A percentile compares a stretch with the other conserved stretches of the same genome.
phyloP scores from a whole-genome alignment of 2,329 filamentous ascomycete genomes.

The Xylaria sp. region DNA sequence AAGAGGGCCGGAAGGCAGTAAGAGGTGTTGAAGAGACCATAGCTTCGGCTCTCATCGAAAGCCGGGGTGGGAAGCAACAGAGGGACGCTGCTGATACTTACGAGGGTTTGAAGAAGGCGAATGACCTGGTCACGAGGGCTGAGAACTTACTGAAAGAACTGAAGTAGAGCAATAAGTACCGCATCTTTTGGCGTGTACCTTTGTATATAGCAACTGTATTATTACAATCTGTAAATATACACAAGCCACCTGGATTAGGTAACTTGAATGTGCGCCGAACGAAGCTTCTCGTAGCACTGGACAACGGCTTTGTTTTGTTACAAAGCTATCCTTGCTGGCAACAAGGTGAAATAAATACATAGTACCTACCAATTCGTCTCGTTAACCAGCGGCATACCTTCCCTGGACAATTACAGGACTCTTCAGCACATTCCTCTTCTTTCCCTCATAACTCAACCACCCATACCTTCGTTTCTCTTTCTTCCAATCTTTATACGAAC shows the following conservation, averaged over 20 bases:
- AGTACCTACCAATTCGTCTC: background rate
- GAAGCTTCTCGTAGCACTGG: background rate
- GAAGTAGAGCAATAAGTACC: slow-evolving; percentile 44
- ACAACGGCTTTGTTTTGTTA: background rate
- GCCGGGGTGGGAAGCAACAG: slow-evolving; percentile 34
- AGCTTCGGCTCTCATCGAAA: slow-evolving; percentile 50
- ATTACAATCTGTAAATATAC: slow-evolving; percentile 7
- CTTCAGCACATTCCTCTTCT: too few species aligned
- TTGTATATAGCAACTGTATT: slow-evolving; percentile 23
- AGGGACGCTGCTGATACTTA: slow-evolving; percentile 17
- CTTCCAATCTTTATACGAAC: background rate
- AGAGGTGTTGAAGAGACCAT: slow-evolving; percentile 61
- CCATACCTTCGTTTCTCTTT: background rate
- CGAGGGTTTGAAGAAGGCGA: slow-evolving; percentile 47
- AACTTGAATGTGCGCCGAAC: too few species aligned
- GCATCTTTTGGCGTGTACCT: slow-evolving; percentile 12
- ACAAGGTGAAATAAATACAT: background rate
- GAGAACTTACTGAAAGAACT: slow-evolving; percentile 55
- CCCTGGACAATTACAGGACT: too few species aligned
- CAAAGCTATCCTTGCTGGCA: background rate
- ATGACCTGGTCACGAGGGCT: slow-evolving; percentile 55
- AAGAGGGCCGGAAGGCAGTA: slow-evolving; percentile 69
- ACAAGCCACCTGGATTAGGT: too few species aligned
- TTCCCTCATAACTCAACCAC: background rate
- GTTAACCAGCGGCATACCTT: too few species aligned